These are phyloP conservation scores for Arthrobotrys musiformis DNA, from an alignment of 2,329 filamentous ascomycete species.

Conservation along the genomic window DNA sequence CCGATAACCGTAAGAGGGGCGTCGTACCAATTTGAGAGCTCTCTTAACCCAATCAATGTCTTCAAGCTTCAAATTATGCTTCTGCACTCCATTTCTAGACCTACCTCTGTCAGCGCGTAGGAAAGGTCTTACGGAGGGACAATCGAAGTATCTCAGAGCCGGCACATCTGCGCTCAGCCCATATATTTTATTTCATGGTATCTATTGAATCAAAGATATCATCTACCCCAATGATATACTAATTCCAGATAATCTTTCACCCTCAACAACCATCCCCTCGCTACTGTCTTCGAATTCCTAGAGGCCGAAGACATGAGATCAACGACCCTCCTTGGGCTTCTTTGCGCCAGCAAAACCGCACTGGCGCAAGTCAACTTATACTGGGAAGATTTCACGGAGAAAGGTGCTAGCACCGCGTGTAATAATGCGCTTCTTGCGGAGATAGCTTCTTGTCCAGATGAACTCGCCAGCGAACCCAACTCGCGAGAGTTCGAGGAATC, in stretches of 20 bases:
- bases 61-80: constrained; percentile 11
- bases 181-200: constrained; percentile 15
- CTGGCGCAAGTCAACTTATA: constrained; percentile 39
- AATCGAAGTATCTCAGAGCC: constrained; percentile 10
- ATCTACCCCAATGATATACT: constrained; percentile 24
- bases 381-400: constrained; percentile 37
- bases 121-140: constrained; percentile 11
- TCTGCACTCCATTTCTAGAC: constrained; percentile 6
- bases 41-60: constrained; percentile 25
- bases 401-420: constrained; percentile 37
- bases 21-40: constrained; percentile 1
- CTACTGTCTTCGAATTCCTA: constrained; percentile 22
- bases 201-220: constrained; percentile 17
- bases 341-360: constrained; percentile 34
- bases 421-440: constrained; percentile 39
- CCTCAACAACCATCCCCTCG: constrained; percentile 11
- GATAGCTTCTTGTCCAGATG: constrained; percentile 43
- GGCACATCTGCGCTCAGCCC: not conserved
- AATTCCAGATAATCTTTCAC: constrained; percentile 1
- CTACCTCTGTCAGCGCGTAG: constrained; percentile 1
- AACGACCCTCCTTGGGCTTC: constrained; percentile 25
- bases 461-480: constrained; percentile 40
- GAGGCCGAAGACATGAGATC: constrained; percentile 34
- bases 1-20: not conserved
- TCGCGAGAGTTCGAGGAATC: constrained; percentile 35